Conservation (phyloP, 2,329 filamentous ascomycete species). For the Diaporthe sp. region DNA sequence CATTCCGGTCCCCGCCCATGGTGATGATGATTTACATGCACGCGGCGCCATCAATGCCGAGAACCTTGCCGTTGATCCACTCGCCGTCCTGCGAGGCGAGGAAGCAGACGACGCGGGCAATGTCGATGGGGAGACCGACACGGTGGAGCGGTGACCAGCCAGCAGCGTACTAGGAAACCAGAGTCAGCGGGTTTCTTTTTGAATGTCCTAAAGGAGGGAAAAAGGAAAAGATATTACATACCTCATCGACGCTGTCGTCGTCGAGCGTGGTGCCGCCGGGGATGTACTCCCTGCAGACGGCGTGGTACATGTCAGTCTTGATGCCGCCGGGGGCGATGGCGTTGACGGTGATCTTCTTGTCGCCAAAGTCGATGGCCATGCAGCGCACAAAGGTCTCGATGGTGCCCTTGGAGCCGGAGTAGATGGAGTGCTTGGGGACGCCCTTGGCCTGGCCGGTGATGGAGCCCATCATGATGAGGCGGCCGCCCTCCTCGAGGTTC, state of each 20-base stretch:
- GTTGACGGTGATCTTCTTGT: conserved; percentile 75
- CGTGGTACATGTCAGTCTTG: conserved; percentile 76
- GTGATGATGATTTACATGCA: conserved; percentile 47
- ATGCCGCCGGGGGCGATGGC: conserved; percentile 74
- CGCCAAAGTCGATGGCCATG: conserved; percentile 78
- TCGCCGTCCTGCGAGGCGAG: conserved; percentile 61
- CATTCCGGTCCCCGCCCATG: no score
- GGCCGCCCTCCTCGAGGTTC: conserved; percentile 76
- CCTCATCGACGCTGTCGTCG: conserved; percentile 70
- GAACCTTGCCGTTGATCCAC: conserved; percentile 62
- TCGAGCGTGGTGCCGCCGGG: conserved; percentile 67
- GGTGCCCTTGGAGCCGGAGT: conserved; percentile 82
- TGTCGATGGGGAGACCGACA: conserved; percentile 77
- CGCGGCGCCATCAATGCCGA: conserved; percentile 53
- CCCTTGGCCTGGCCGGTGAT: conserved; percentile 78
- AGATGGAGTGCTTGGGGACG: conserved; percentile 79
- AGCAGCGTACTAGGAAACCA: conserved; percentile 65
- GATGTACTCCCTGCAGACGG: conserved; percentile 74
- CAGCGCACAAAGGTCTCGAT: conserved; percentile 83
- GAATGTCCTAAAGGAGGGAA: no score
- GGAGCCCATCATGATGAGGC: conserved; percentile 80
- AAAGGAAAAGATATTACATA: conserved; percentile 42
- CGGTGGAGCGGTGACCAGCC: conserved; percentile 76
- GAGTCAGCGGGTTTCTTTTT: conserved; percentile 3
- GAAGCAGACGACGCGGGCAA: conserved; percentile 75